Percentiles rank a stretch among this genome's conserved stretches.
Evolutionary conservation across 495 filamentous ascomycete genomes (phyloP).

Genomic region (Neurospora hispaniola): DNA sequence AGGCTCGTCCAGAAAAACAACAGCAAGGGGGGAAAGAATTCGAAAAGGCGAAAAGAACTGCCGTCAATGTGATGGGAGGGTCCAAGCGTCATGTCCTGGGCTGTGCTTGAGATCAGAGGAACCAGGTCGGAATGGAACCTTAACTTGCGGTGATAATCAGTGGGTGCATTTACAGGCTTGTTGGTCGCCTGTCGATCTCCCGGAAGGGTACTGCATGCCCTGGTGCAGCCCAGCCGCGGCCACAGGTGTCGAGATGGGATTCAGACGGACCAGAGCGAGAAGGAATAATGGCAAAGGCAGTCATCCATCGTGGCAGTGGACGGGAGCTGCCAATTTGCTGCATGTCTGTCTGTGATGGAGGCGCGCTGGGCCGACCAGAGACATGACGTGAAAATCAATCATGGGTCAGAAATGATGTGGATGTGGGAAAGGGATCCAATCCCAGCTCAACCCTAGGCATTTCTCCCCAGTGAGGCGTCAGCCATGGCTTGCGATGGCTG

Average conservation of each 20-base stretch:
- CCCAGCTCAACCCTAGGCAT: background rate
- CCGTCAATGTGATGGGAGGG: background rate
- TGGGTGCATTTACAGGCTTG: background rate
- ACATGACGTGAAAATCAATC: background rate
- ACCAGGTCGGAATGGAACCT: background rate
- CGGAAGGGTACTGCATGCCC: background rate
- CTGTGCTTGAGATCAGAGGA: background rate
- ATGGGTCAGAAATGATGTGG: background rate
- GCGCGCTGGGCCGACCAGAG: background rate
- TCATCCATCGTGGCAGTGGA: background rate
- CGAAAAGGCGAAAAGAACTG: background rate
- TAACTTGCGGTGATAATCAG: background rate
- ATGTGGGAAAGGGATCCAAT: background rate
- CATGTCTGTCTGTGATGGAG: background rate
- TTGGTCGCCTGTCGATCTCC: background rate
- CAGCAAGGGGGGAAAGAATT: background rate
- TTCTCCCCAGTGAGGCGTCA: background rate
- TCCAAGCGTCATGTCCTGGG: background rate
- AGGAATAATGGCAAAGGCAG: background rate
- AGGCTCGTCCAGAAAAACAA: background rate
- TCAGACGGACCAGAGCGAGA: background rate
- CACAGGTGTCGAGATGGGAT: background rate
- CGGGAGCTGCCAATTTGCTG: background rate
- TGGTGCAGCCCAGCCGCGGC: background rate
- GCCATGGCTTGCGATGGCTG: background rate